Evolutionary conservation across 1,139 yeast species (phyloP).

Genomic region (Suhomyces bolitotheri): DNA sequence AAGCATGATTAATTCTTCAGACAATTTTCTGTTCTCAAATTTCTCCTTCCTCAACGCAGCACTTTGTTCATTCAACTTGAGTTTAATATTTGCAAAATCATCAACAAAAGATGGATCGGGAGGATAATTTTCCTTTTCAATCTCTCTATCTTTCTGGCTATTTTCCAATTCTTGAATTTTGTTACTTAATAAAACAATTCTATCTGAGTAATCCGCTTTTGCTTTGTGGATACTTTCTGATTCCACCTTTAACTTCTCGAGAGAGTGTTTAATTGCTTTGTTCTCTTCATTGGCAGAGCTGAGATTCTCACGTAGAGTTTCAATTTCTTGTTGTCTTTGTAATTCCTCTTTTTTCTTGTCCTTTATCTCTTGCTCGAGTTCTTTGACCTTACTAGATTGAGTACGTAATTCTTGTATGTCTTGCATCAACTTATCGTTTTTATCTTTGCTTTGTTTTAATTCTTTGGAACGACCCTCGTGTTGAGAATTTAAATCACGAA

Average conservation of each 20-base stretch:
- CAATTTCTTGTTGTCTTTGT: conserved; percentile 11
- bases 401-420: conserved; percentile 13
- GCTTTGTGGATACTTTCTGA: conserved; percentile 31
- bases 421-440: conserved; percentile 5
- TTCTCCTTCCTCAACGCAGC: conserved; percentile 53
- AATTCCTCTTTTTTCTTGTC: conserved; percentile 10
- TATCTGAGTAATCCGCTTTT: conserved; percentile 29
- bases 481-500: conserved; percentile 13
- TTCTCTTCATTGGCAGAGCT: conserved; percentile 16
- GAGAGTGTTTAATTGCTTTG: conserved; percentile 17
- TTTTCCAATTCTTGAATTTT: conserved; percentile 20
- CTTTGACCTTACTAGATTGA: conserved; percentile 13
- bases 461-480: conserved; percentile 14
- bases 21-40: conserved; percentile 54
- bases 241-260: conserved; percentile 35
- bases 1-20: conserved; percentile 59
- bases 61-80: conserved; percentile 53
- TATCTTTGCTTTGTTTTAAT: conserved; percentile 10
- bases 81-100: conserved; percentile 51
- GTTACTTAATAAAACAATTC: conserved; percentile 27
- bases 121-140: conserved; percentile 41
- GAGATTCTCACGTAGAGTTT: conserved; percentile 11
- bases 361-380: conserved; percentile 13
- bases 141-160: conserved; percentile 14
- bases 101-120: conserved; percentile 38